Base-by-base conservation (phyloP, 2,329 filamentous ascomycete species). In the Epichloe gansuensis region DNA sequence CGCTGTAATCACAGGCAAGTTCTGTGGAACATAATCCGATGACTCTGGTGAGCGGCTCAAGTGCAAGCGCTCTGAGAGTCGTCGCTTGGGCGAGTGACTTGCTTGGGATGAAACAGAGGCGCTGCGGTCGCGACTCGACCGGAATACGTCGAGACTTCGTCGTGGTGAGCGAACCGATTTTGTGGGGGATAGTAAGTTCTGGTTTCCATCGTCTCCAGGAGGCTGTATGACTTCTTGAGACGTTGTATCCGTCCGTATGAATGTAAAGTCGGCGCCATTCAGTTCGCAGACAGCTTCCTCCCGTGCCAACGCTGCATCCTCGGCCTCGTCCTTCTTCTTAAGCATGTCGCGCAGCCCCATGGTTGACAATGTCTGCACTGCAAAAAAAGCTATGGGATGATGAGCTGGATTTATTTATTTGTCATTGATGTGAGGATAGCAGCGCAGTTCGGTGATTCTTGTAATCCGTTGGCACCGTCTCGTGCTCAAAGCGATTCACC, bases 241-340 rank as follows among this genome's bases (percentile, higher is more conserved):
- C 57, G 82, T 71, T 1, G 90, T 95, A 63, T 95, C 91, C 57
- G 87, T 85, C 55, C 89, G 84, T 62, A 93, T 77, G 70, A 96
- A 89, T 56, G 77, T 88, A 71, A 96, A 89, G 59, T 87, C 82
- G 53, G 85, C 82, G 1, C 74, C 65, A 53, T 55, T 63, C 41
- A 71, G 64, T 51, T 60, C 65, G 44, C 65, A 59, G 50, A 68
- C 60, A 21, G 69, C 66, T 55, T 68, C 65, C 55, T 67, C 60
- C 55, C 70, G 65, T 54, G 63, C 59, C n/a, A 64, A 54, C 38
- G 65, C 59, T 43, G 59, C 60, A 11, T 35, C 62, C 15, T 69
- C 67, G 49, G 73, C 60, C 55, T 67, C 67, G 54, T 77, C 71
- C 64, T 77, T 78, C 63, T 77, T 80, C 65, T 70, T 75, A 49